Base-by-base conservation (phyloP, 2,329 filamentous ascomycete genomes). In the Verticillium nubilum region DNA sequence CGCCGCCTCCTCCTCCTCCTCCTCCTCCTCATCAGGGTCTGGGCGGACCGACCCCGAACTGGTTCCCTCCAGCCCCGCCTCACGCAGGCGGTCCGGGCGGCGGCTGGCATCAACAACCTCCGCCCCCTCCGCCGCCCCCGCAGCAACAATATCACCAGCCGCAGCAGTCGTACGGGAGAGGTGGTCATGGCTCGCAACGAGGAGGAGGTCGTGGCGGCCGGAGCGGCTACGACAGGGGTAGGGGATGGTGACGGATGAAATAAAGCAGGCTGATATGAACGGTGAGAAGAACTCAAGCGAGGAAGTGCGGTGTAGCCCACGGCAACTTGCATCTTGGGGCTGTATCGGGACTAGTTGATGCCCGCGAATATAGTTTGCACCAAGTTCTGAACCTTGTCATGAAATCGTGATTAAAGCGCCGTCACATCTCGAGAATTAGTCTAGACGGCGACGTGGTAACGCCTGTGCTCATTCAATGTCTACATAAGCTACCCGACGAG, bases 1-100 rank as follows among this genome's bases (percentile, higher is more conserved):
- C 72, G 7, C 71, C 71, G 6, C 68, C 73, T 3, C 74, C 74
- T 7, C 74, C 76, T 5, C 68, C 73, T 3, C 74, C 74, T 7
- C 74, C 76, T 5, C 71, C 69, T 1, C 71, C 70, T 0, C 73
- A 70, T 1, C 69, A 69, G 26, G 62, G 59, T 13, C 56, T 59
- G 27, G 64, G 64, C 6, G 57, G 58, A 5, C 58, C 57, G 31
- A 56, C 60, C 12, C 57, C 59, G n/a, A 61, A 55, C 53, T 68
- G 66, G 66, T 58, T 62, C 19, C 59, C 57, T 17, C 59, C 60
- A 2, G 57, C 53, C 15, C 58, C 56, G 17, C 58, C 62, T 1
- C 56, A 56, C 3, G 58, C 54, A 25, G 42, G 37, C 26, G 42
- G 42, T 7, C 56, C 35, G 3, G 42, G 37, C 29, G 52, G 59